Evolutionary conservation across 1,139 yeast species (phyloP).

Genomic region (Scheffersomyces illinoinensis): DNA sequence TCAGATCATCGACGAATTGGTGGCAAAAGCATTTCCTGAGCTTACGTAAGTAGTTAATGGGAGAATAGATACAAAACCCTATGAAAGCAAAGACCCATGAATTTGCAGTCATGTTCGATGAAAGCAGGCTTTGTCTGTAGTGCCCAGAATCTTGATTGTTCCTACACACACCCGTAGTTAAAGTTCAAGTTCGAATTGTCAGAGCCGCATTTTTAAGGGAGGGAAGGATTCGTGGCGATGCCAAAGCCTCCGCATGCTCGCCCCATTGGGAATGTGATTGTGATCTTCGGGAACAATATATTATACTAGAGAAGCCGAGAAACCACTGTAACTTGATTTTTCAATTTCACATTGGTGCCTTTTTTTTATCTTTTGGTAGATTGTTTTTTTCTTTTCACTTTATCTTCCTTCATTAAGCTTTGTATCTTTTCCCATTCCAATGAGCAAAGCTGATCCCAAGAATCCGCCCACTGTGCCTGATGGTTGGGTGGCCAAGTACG

Average conservation of each 20-base stretch:
- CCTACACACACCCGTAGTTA: not conserved
- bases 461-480: conserved; percentile 59
- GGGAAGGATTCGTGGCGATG: not conserved
- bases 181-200: no score
- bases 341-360: not conserved
- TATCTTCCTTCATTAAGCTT: not conserved
- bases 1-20: conserved; percentile 53
- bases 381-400: not conserved
- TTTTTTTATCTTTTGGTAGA: not conserved
- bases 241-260: not conserved
- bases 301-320: not conserved
- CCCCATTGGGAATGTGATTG: not conserved
- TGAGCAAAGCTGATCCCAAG: conserved; percentile 24
- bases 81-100: not conserved
- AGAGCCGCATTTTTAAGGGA: not conserved
- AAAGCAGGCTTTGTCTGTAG: not conserved
- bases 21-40: conserved; percentile 47
- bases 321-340: not conserved
- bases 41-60: not conserved
- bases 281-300: not conserved
- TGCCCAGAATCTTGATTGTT: not conserved
- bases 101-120: not conserved
- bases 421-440: not conserved
- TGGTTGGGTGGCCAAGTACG: conserved; percentile 90
- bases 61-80: not conserved